These are phyloP conservation scores for Mucor saturninus DNA, from an alignment of 371 early-diverging fungal genomes.

Conservation along the genomic window DNA sequence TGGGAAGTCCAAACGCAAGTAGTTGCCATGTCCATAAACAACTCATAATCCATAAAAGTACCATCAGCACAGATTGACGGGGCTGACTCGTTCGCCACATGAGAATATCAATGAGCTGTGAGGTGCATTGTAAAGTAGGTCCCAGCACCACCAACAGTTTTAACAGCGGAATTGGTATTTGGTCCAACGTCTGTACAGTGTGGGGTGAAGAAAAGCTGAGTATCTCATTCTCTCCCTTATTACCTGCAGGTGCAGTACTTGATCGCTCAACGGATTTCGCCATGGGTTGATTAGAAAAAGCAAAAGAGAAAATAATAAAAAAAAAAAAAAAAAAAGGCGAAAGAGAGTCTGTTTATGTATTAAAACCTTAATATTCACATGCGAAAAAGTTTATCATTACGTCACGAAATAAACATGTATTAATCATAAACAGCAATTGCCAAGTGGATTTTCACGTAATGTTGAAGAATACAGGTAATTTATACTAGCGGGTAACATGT, in stretches of 20 bases:
- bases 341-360: too few species aligned
- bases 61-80: slow-evolving; percentile 32
- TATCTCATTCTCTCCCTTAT: background rate
- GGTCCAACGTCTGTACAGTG: slow-evolving; percentile 38
- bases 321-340: too few species aligned
- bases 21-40: slow-evolving; percentile 44
- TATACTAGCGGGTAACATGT: too few species aligned
- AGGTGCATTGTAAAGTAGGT: slow-evolving; percentile 25
- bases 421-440: too few species aligned
- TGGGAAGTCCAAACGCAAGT: slow-evolving; percentile 36
- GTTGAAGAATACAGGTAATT: too few species aligned
- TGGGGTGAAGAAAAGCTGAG: slow-evolving; percentile 46
- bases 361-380: too few species aligned
- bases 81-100: slow-evolving; percentile 35
- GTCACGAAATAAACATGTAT: too few species aligned
- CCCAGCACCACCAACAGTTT: slow-evolving; percentile 36
- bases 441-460: too few species aligned
- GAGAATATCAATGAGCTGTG: slow-evolving; percentile 22
- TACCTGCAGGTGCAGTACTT: background rate
- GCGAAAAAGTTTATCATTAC: too few species aligned
- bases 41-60: slow-evolving; percentile 31
- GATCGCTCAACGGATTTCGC: background rate
- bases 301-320: too few species aligned
- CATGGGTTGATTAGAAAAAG: background rate
- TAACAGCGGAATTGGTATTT: slow-evolving; percentile 48